phyloP scores from a whole-genome alignment of 2,329 filamentous ascomycete species.

The Aspergillus caelatus region DNA sequence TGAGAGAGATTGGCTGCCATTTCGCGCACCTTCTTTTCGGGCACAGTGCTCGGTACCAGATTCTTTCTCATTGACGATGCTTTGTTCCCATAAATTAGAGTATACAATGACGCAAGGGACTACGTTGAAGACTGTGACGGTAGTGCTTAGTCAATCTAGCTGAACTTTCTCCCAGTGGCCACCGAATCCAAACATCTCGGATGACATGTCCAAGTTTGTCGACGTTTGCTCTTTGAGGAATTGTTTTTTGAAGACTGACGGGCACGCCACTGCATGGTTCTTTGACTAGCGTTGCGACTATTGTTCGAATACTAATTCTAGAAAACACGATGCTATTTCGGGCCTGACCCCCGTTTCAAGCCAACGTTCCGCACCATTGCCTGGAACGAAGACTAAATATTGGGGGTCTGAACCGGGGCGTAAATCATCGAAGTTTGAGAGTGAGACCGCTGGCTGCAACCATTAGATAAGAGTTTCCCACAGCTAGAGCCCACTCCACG shows the following conservation, averaged over 20 bases:
- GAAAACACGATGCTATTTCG: background rate
- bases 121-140: background rate
- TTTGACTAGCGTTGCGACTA: background rate
- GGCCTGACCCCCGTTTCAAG: background rate
- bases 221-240: background rate
- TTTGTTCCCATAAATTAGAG: background rate
- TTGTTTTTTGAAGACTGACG: background rate
- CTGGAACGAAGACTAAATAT: background rate
- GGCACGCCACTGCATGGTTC: background rate
- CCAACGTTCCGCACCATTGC: background rate
- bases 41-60: background rate
- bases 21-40: background rate
- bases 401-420: background rate
- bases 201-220: background rate
- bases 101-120: slow-evolving; percentile 1
- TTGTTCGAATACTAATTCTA: background rate
- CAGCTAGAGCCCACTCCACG: background rate
- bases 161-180: background rate
- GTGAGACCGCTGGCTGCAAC: background rate
- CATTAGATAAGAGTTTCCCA: background rate
- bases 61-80: background rate
- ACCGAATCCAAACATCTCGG: background rate
- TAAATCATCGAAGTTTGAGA: background rate
- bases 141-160: background rate
- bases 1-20: background rate